These are phyloP conservation scores for Plenodomus biglobosus DNA, from an alignment of 2,329 filamentous ascomycete species.

Conservation along the genomic window DNA sequence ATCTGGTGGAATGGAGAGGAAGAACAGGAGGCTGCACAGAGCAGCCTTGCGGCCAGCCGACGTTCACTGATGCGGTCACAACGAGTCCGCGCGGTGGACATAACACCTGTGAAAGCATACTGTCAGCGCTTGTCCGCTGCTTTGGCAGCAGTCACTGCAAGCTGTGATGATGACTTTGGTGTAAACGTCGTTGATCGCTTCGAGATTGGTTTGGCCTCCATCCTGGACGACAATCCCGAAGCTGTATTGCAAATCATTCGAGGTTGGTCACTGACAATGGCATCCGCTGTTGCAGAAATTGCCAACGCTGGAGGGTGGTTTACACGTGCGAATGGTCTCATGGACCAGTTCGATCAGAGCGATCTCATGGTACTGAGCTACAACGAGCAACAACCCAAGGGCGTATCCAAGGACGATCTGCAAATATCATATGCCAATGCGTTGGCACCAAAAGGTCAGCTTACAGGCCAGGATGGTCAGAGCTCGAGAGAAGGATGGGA, in stretches of 20 bases:
- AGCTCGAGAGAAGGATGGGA: conserved; percentile 74
- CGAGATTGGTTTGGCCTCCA: conserved; percentile 78
- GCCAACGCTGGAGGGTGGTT: conserved; percentile 85
- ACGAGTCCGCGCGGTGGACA: conserved; percentile 51
- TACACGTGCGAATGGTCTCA: conserved; percentile 53
- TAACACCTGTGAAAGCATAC: conserved; percentile 66
- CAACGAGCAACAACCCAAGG: conserved; percentile 36
- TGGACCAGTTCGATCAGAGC: conserved; percentile 74
- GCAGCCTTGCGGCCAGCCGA: conserved; percentile 50
- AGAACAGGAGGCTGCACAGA: conserved; percentile 50
- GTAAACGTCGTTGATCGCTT: conserved; percentile 74
- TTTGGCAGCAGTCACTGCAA: conserved; percentile 66
- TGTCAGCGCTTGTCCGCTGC: conserved; percentile 70
- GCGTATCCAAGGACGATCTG: conserved; percentile 74
- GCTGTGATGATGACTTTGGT: conserved; percentile 67
- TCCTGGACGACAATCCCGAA: conserved; percentile 80
- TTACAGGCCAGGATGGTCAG: conserved; percentile 33
- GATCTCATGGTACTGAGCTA: conserved; percentile 82
- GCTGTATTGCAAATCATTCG: conserved; percentile 73
- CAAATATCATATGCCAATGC: conserved; percentile 75
- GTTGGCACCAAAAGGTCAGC: conserved; percentile 52
- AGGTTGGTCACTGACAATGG: conserved; percentile 77
- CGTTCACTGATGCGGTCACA: conserved; percentile 45
- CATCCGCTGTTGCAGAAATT: conserved; percentile 78
- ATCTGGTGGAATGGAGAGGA: conserved; percentile 89